These are phyloP conservation scores for Eutrema salsugineum DNA, from an alignment of 441 rosid genomes.

Conservation along the genomic window DNA sequence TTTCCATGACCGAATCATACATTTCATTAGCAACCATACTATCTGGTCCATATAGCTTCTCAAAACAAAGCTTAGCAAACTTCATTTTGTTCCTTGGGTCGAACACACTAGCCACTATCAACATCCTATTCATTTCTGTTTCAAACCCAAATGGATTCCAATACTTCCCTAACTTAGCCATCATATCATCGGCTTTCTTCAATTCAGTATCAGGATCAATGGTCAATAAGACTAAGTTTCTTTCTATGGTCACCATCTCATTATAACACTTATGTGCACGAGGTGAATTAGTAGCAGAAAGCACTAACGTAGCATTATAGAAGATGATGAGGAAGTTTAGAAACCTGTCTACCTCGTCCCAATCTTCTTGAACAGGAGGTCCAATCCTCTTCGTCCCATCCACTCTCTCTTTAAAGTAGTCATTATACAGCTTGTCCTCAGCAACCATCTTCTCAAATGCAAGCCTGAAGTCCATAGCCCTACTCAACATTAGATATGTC, in stretches of 20 bases:
- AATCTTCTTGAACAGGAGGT: no score
- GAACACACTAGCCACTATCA: background rate
- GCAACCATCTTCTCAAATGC: no score
- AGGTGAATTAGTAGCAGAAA: no score
- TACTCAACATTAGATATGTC: no score
- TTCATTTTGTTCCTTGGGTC: background rate
- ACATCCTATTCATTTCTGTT: background rate
- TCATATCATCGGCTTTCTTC: background rate
- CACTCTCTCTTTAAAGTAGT: no score
- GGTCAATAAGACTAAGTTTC: background rate
- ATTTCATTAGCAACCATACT: background rate
- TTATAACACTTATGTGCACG: background rate
- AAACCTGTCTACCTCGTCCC: no score
- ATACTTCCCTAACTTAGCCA: background rate
- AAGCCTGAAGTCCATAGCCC: no score
- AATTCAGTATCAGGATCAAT: background rate
- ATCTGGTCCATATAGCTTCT: background rate
- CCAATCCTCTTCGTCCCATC: no score
- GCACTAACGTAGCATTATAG: no score
- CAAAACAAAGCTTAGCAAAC: background rate
- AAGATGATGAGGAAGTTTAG: no score
- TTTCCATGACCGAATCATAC: background rate
- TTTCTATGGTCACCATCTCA: background rate
- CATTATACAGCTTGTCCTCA: no score
- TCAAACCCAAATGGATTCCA: background rate